Evolutionary conservation across 163 green algal genomes (phyloP), one percentile per base, ranked within the genome.

Genomic region (Scenedesmus sp.): DNA sequence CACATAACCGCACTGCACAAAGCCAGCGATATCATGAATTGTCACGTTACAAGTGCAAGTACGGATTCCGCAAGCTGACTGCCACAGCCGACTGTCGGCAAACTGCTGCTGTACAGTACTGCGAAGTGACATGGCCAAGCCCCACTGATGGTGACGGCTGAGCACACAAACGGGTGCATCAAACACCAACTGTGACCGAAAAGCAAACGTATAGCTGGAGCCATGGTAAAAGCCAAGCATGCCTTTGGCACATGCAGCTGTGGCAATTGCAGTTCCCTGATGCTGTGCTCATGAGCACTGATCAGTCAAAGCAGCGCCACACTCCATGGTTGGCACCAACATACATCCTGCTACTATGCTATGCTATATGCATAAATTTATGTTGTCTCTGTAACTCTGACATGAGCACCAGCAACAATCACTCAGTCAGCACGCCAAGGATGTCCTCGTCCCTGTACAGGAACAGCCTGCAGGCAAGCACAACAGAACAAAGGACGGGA

Each of bases 391-490:
- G 30, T 3, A 40, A 22, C 65, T 18, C 73, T 83, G n/a, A n/a
- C 73, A n/a, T 15, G 33, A 3, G 0, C 18, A 26, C 15, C 86
- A 49, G 43, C 46, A 80, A 9, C 37, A 49, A n/a, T 95, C 83
- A 97, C 70, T 98, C 95, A 53, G 93, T 95, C 33, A 98, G 89
- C 18, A 98, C 87, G 43, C 96, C 96, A 49, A 98, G 93, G 5
- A 98, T 87, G 90, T 98, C 96, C 51, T 98, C 96, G 51, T 97
- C 96, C 3, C 96, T 91, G 92, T 95, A 98, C 22, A 98, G 84
- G 92, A 95, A 95, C 24, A 95, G 72, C 94, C 95, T 97, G 94
- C 53, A 87, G 43, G 22, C 2, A 70, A 35, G 49, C 1, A 56
- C 9, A 72, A n/a, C 3, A 68, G 53, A 0, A 53, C 33, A 20